Base-by-base conservation (phyloP, 495 filamentous ascomycete genomes). In the Delitschia confertaspora region DNA sequence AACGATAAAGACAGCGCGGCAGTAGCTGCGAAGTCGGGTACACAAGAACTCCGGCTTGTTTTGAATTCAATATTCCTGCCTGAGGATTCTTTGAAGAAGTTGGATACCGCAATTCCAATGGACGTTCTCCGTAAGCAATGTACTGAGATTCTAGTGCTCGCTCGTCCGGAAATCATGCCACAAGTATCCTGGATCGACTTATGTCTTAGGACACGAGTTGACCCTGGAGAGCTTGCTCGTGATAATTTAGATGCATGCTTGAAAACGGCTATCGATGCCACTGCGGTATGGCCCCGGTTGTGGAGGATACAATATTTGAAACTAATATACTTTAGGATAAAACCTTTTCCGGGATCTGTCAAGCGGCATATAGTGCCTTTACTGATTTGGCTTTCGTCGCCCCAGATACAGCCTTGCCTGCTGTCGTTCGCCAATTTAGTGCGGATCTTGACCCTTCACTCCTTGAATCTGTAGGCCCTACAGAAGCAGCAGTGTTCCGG, bases 321-420 rank as follows among this genome's bases (percentile, higher is more conserved):
- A n/a, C n/a, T n/a, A n/a, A n/a, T n/a, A n/a, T n/a, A n/a, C n/a
- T n/a, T n/a, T n/a, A 42, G n/a, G 50, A 53, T n/a, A 14, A 39
- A 3, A 16, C 2, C 11, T 57, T 49, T 16, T 59, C 55, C 3
- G 43, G 45, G 13, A 67, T 88, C 41, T 73, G 75, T 39, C 59
- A 66, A 9, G 91, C 93, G 20, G 81, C 88, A 9, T 86, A 76
- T 59, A 75, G 70, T 42, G 83, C 88, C 2, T 82, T 85, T 3
- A 86, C 87, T 26, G 93, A 95, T 43, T 69, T 98, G 37, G 88
- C 85, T 4, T 98, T 98, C 48, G 85, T 98, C 18, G 84, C 89
- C 3, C 91, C 91, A 2, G 85, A 88, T 32, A 65, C 68, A 10
- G 80, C 95, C 63, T 80, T 82, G 10, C 79, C 85, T 2, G 73